Evolutionary conservation across 2,329 filamentous ascomycete genomes (phyloP), one percentile per base, ranked within the genome.

Genomic region (Fusarium sp.): DNA sequence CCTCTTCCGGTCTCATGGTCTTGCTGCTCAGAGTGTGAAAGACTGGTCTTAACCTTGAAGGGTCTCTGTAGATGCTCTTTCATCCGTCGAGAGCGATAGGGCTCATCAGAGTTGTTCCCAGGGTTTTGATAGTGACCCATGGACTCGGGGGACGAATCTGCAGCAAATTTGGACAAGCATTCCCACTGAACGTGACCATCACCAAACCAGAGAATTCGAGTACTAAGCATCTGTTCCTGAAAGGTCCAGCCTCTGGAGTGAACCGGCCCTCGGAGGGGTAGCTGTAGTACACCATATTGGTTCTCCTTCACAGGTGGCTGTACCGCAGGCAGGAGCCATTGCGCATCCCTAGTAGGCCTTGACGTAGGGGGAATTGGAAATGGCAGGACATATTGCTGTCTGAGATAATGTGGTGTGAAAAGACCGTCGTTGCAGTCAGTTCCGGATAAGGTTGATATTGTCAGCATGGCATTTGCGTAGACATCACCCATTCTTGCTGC

Each of bases 401-500:
- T 34, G 20, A 51, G 7, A n/a, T 3, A 10, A n/a, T 51, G 47
- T 2, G 30, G 22, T 3, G 47, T 51, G 47, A 51, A 51, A 24
- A 51, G 30, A 12, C 47, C 47, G 20, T 34, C 47, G 20, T 50
- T 12, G 2, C 47, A 50, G 29, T 51, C 22, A 4, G 47, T 51
- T 9, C 30, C 47, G 3, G 16, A 15, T 2, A 51, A n/a, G 11
- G 47, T 51, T 11, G 47, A 66, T 11, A 68, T 44, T 5, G 64
- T 68, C 2, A 68, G 38, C 4, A 44, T 43, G 1, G 64, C 50
- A 14, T 63, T 68, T 8, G 63, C 43, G 25, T 68, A 68, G 6
- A 68, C 51, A 6, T 50, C 40, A 5, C 55, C 64, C 64, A 63
- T 68, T 25, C 32, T 29, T 6, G 63, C 32, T 7, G 64, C 57